phyloP scores from a whole-genome alignment of 2,329 filamentous ascomycete species.

The Teratosphaeriaceae sp. region DNA sequence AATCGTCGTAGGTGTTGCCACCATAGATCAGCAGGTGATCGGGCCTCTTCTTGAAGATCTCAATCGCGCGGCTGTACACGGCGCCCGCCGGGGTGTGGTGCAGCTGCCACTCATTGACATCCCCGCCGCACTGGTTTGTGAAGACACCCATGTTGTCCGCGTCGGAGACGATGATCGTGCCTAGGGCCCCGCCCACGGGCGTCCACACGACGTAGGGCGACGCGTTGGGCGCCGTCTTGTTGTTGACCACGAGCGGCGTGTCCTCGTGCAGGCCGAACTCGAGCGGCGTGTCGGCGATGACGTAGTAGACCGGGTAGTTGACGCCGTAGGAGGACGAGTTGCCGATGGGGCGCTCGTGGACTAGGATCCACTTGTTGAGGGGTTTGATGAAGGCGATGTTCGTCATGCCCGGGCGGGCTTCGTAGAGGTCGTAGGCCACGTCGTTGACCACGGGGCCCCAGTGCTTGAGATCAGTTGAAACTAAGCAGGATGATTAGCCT shows the following conservation, averaged over 20 bases:
- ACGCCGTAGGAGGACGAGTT: conserved; percentile 4
- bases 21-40: conserved; percentile 3
- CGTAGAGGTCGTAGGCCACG: conserved; percentile 1
- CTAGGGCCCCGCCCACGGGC: not conserved
- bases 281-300: conserved; percentile 1
- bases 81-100: conserved; percentile 1
- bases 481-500: not conserved
- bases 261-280: not conserved
- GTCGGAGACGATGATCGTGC: conserved; percentile 2
- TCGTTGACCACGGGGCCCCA: conserved; percentile 7
- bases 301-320: conserved; percentile 4
- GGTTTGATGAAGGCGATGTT: conserved; percentile 1
- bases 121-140: not conserved
- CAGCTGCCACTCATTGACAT: not conserved
- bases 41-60: conserved; percentile 1
- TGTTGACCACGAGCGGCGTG: not conserved
- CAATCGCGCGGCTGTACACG: conserved; percentile 3
- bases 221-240: not conserved
- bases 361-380: conserved; percentile 4
- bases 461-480: not conserved
- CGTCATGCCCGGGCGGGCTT: conserved; percentile 3
- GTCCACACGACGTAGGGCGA: conserved; percentile 1
- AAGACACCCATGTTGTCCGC: not conserved
- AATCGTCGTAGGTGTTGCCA: conserved; percentile 1
- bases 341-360: conserved; percentile 2